Evolutionary conservation across 116 monocot genomes (phyloP).

Genomic region (Posidonia oceanica): DNA sequence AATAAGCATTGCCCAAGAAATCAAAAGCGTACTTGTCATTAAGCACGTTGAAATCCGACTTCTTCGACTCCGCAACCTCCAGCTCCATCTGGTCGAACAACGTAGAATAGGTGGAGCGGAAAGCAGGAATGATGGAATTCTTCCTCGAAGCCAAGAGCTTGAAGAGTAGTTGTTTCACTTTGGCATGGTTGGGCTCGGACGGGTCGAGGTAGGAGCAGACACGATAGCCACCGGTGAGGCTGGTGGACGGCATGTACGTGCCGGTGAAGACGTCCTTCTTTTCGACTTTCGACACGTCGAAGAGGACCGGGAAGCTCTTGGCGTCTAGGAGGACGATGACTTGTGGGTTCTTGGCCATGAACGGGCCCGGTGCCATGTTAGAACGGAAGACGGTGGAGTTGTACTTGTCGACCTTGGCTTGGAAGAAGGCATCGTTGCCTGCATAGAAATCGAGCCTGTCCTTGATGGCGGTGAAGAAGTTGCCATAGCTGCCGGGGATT

Average conservation of each 20-base stretch:
- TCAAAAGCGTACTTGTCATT: conserved; percentile 48
- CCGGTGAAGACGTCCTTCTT: conserved; percentile 66
- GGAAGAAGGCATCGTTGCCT: conserved; percentile 49
- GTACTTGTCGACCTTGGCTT: conserved; percentile 21
- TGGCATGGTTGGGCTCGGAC: conserved; percentile 52
- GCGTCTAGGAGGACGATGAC: conserved; percentile 39
- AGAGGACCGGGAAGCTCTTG: conserved; percentile 51
- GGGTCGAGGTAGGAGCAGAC: conserved; percentile 56
- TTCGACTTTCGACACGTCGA: conserved; percentile 56
- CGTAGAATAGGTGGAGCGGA: conserved; percentile 20
- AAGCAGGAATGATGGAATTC: conserved; percentile 34
- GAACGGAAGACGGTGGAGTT: conserved; percentile 36
- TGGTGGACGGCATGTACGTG: conserved; percentile 52
- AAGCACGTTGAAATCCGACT: conserved; percentile 43
- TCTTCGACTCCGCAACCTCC: conserved; percentile 18
- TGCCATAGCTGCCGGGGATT: conserved; percentile 60
- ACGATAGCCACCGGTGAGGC: conserved; percentile 52
- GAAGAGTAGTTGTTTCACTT: conserved; percentile 47
- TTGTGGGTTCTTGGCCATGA: conserved; percentile 29
- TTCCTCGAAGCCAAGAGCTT: conserved; percentile 28
- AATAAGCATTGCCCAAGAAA: conserved; percentile 34
- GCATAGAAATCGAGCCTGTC: conserved; percentile 31
- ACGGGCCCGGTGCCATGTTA: conserved; percentile 50
- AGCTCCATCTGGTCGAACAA: conserved; percentile 38
- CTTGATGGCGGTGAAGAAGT: conserved; percentile 37